A percentile compares a stretch with the other conserved stretches of the same genome.
Conservation (phyloP, 1,284 basidiomycete genomes). For the Sanghuangporus weigelae region DNA sequence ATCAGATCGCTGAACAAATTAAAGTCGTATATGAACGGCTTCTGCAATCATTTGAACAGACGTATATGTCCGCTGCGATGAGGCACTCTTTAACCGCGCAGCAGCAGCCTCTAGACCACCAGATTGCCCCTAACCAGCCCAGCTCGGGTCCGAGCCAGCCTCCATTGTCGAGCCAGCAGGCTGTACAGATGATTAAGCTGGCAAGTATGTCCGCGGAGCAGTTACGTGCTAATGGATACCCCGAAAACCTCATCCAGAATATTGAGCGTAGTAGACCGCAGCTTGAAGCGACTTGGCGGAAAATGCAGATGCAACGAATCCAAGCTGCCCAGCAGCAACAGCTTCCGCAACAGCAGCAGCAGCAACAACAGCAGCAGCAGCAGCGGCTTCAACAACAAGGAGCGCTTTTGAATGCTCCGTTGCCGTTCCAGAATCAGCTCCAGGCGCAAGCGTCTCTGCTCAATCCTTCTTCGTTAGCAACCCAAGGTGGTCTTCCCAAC, state of each 20-base stretch:
- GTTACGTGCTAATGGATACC: slow-evolving; percentile 46
- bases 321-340: slow-evolving; percentile 8
- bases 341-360: slow-evolving; percentile 3
- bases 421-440: not conserved
- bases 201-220: slow-evolving; percentile 42
- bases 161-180: slow-evolving; percentile 17
- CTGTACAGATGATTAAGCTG: slow-evolving; percentile 31
- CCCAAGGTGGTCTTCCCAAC: not conserved
- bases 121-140: not conserved
- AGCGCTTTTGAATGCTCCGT: not conserved
- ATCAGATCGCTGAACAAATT: slow-evolving; percentile 51
- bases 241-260: slow-evolving; percentile 45
- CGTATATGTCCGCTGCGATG: slow-evolving; percentile 34
- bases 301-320: slow-evolving; percentile 21
- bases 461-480: not conserved
- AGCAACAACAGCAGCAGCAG: not conserved
- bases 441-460: not conserved
- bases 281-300: slow-evolving; percentile 20
- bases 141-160: slow-evolving; percentile 5
- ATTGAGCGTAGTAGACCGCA: slow-evolving; percentile 51
- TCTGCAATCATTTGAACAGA: slow-evolving; percentile 50
- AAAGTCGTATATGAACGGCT: slow-evolving; percentile 55
- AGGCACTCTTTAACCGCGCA: slow-evolving; percentile 19
- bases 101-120: slow-evolving; percentile 11
- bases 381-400: slow-evolving; percentile 3